Base-by-base conservation (phyloP, 306 rosid genomes). In the Pyrus betulifolia region DNA sequence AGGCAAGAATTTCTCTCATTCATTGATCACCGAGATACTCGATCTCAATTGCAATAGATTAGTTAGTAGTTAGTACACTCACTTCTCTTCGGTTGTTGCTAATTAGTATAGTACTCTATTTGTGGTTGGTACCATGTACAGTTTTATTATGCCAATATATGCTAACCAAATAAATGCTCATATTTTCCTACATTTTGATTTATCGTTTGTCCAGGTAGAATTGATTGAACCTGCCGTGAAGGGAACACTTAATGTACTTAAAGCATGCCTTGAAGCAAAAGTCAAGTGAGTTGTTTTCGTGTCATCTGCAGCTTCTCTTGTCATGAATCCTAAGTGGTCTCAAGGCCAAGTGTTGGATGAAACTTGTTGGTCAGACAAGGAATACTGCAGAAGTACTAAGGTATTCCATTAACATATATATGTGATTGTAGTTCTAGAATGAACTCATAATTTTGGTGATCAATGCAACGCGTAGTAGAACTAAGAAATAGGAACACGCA, bases 201-300 rank as follows among this genome's bases (percentile, higher is more conserved):
- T 6, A 49, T 67, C 45, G 44, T 6, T 54, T 33, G 11, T 82
- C 58, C 78, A 91, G 96, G 80, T 75, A 38, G 92, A 86, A 58
- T 13, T 89, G 79, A 44, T 91, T 63, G 97, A 87, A 70, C 93
- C 91, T 54, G 89, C 94, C 22, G 88, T 91, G 70, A 87, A 87
- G 68, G 97, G 97, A 62, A 88, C 94, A 49, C 22, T 45, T 38
- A 89, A 88, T 67, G 86, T 84, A 49, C 87, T 81, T 17, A 79
- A 86, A 76, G 84, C 82, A 18, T 81, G 84, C 40, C 62, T 65
- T 25, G 86, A 81, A 67, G 84, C 84, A 11, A 81, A 86, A 60
- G 79, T 84, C 25, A 79, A 78, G 78, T 80, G 84, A 22, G 78
- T 86, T 15, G 82, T 86, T 55, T 80, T 52, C 23, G 86, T 86